Evolutionary conservation across 768 basidiomycete genomes (phyloP).

Genomic region (Coprinopsis marcescibilis): DNA sequence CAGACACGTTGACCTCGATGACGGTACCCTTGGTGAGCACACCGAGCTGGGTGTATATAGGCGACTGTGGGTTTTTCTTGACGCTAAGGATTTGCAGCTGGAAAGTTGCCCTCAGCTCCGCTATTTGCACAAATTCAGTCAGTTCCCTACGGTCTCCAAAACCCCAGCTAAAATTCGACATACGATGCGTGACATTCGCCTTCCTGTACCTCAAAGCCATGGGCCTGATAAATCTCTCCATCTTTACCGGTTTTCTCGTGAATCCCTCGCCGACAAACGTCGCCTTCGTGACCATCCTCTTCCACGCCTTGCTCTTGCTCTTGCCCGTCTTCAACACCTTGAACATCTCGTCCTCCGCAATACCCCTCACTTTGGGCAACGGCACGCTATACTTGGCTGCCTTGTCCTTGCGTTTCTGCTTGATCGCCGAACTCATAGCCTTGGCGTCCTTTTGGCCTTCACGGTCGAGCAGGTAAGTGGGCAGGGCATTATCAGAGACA

Average conservation of each 20-base stretch:
- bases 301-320: conserved; percentile 95
- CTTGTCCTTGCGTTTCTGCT: conserved; percentile 98
- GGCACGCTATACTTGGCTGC: conserved; percentile 98
- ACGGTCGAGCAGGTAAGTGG: conserved; percentile 92
- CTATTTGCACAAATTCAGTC: conserved; percentile 33
- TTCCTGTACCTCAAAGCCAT: conserved; percentile 98
- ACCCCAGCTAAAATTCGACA: conserved; percentile 17
- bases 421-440: conserved; percentile 91
- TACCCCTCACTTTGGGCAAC: conserved; percentile 92
- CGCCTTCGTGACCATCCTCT: conserved; percentile 98
- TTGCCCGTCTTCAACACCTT: conserved; percentile 98
- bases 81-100: conserved; percentile 96
- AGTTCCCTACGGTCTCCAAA: not conserved
- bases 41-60: conserved; percentile 94
- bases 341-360: conserved; percentile 99
- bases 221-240: conserved; percentile 96
- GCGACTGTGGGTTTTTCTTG: conserved; percentile 99
- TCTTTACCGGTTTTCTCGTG: conserved; percentile 97
- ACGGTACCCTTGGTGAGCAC: conserved; percentile 98
- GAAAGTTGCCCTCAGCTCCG: conserved; percentile 97
- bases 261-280: conserved; percentile 98
- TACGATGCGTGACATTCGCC: conserved; percentile 98
- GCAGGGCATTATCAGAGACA: conserved; percentile 85
- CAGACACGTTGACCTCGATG: conserved; percentile 98
- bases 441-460: conserved; percentile 99